A percentile compares a stretch with the other conserved stretches of the same genome.
These are phyloP conservation scores for Rhytidiadelphus loreus DNA, from an alignment of 225 moss, liverwort and hornwort species.

Conservation along the genomic window DNA sequence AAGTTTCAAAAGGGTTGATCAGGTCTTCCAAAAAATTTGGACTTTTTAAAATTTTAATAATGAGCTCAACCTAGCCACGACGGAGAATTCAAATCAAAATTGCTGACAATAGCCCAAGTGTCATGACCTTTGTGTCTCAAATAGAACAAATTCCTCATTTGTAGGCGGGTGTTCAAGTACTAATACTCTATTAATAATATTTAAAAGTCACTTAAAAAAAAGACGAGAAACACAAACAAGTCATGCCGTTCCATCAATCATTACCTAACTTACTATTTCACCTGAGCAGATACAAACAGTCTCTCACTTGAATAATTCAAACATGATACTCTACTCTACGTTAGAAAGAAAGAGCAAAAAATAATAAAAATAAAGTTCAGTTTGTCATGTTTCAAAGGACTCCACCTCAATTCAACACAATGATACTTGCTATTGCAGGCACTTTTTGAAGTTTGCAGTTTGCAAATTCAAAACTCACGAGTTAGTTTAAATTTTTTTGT, in stretches of 20 bases:
- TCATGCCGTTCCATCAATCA: not conserved
- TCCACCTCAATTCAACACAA: not conserved
- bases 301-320: not conserved
- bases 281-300: not conserved
- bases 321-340: not conserved
- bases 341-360: not conserved
- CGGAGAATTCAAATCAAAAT: not conserved
- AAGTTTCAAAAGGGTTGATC: not conserved
- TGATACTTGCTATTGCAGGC: not conserved
- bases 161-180: not conserved
- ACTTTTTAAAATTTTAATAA: not conserved
- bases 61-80: not conserved
- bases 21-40: not conserved
- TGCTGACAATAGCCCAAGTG: not conserved
- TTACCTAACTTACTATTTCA: not conserved
- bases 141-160: not conserved
- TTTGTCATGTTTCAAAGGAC: not conserved
- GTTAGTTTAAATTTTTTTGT: no score
- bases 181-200: not conserved
- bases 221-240: not conserved
- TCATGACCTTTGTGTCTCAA: not conserved
- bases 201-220: not conserved
- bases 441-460: not conserved
- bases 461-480: no score
- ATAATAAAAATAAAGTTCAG: not conserved